phyloP scores from a whole-genome alignment of 2,329 filamentous ascomycete species.

The Fusarium illudens region DNA sequence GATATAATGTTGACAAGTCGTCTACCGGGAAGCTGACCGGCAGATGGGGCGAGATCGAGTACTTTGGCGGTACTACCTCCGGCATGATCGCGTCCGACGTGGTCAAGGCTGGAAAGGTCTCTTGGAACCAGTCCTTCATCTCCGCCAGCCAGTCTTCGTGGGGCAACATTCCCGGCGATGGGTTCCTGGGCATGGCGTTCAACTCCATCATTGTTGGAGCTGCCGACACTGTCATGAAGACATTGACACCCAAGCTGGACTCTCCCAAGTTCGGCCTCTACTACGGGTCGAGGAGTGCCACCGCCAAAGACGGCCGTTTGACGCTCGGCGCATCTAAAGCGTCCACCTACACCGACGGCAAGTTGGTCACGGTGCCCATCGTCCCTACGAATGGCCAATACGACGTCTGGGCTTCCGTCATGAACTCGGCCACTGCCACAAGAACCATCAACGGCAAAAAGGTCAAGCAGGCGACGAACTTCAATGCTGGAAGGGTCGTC shows the following conservation, averaged over 20 bases:
- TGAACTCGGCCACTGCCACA: conserved; percentile 7
- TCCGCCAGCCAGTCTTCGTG: conserved; percentile 43
- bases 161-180: conserved; percentile 44
- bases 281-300: conserved; percentile 31
- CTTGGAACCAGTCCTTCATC: conserved; percentile 47
- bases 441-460: conserved; percentile 32
- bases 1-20: conserved; percentile 42
- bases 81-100: conserved; percentile 42
- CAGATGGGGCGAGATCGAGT: conserved; percentile 38
- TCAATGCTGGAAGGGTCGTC: conserved; percentile 36
- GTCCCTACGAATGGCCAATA: conserved; percentile 28
- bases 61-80: conserved; percentile 43
- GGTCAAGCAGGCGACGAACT: conserved; percentile 4
- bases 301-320: conserved; percentile 26
- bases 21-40: conserved; percentile 38
- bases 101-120: conserved; percentile 31
- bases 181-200: conserved; percentile 50
- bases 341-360: conserved; percentile 42
- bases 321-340: conserved; percentile 47
- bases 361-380: conserved; percentile 34
- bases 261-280: conserved; percentile 46
- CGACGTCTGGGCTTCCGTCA: conserved; percentile 46
- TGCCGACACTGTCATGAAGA: conserved; percentile 46
- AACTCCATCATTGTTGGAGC: conserved; percentile 43
- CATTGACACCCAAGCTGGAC: conserved; percentile 44